These are phyloP conservation scores for Serendipita vermifera DNA, from an alignment of 768 basidiomycete genomes.

Conservation along the genomic window DNA sequence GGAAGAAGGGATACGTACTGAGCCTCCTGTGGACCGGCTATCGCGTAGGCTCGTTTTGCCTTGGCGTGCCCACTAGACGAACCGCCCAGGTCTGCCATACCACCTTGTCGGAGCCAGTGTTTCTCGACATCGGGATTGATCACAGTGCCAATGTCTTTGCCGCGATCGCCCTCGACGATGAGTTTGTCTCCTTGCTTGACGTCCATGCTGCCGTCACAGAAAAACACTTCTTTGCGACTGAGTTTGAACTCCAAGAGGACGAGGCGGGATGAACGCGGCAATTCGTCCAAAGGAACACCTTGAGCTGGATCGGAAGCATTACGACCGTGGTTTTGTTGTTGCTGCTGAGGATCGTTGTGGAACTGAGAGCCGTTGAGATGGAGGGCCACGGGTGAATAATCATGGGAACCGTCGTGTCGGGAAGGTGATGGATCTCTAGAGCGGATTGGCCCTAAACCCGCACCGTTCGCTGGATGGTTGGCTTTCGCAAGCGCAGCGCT, in stretches of 20 bases:
- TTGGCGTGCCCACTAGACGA: slow-evolving; percentile 79
- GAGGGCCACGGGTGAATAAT: slow-evolving; percentile 11
- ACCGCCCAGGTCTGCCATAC: slow-evolving; percentile 19
- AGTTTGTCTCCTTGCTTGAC: slow-evolving; percentile 83
- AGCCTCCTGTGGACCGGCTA: slow-evolving; percentile 70
- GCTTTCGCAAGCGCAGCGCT: not conserved
- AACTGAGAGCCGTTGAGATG: not conserved
- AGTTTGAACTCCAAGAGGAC: slow-evolving; percentile 98
- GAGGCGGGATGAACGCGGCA: slow-evolving; percentile 76
- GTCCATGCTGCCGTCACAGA: slow-evolving; percentile 51
- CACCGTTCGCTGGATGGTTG: no score
- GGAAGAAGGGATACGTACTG: slow-evolving; percentile 38
- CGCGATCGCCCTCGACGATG: slow-evolving; percentile 93
- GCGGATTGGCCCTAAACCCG: no score
- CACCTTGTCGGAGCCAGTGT: slow-evolving; percentile 32
- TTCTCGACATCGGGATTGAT: slow-evolving; percentile 64
- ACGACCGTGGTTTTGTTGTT: not conserved
- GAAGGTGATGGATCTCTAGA: not conserved
- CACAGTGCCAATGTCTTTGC: slow-evolving; percentile 84
- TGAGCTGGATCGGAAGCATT: slow-evolving; percentile 56
- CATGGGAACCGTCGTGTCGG: slow-evolving; percentile 10
- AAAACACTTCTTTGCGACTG: slow-evolving; percentile 88
- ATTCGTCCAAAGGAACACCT: slow-evolving; percentile 73
- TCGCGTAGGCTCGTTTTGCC: slow-evolving; percentile 92
- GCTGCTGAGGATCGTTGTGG: no score